A percentile compares a stretch with the other conserved stretches of the same genome.
Conservation (phyloP, 148 eudicot genomes). For the Cornus controversa region DNA sequence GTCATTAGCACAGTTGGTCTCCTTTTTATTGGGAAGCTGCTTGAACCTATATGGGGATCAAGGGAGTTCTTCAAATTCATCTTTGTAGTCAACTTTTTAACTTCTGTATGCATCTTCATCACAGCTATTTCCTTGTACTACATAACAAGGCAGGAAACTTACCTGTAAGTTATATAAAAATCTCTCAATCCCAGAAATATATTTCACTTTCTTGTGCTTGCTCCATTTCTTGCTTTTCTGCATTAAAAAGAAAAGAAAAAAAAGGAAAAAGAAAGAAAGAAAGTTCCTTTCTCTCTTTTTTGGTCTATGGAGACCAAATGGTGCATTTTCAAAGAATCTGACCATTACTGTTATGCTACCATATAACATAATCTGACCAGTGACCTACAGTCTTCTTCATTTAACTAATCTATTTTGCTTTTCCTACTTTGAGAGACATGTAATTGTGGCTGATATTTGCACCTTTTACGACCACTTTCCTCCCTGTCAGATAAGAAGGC, state of each 20-base stretch:
- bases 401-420: neutral
- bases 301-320: neutral
- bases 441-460: neutral
- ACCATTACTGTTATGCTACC: no score
- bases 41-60: slow-evolving; percentile 98
- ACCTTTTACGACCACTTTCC: neutral
- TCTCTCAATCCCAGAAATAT: neutral
- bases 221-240: neutral
- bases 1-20: slow-evolving; percentile 74
- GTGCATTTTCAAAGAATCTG: neutral
- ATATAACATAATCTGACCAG: no score
- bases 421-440: neutral
- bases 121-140: slow-evolving; percentile 90
- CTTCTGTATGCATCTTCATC: slow-evolving; percentile 76
- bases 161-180: slow-evolving; percentile 68
- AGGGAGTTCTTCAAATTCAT: slow-evolving; percentile 95
- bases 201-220: neutral
- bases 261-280: no score
- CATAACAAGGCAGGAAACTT: slow-evolving; percentile 69
- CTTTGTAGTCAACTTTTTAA: slow-evolving; percentile 81
- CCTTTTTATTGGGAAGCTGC: slow-evolving; percentile 85
- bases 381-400: neutral
- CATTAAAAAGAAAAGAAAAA: neutral
- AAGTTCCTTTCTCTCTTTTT: neutral
- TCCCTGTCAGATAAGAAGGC: neutral